Evolutionary conservation across 305 asterid genomes (phyloP), one percentile per base, ranked within the genome.

Genomic region (Rubia balearica): DNA sequence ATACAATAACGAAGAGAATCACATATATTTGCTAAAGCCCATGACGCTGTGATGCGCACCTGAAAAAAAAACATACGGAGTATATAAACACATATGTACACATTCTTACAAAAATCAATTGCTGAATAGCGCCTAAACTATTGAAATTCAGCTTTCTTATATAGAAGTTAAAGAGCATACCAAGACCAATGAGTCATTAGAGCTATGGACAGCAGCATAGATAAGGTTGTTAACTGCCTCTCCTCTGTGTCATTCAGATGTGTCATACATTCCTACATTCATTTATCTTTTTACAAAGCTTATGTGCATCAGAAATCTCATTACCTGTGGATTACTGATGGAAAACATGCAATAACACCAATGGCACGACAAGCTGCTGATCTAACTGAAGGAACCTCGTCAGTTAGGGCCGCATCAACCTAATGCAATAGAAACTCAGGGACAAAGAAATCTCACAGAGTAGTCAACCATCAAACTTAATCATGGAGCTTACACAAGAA

Each of bases 321-420:
- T 75, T 82, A 93, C 98, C 98, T 89, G 45, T 75, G 84, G 75
- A 86, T 84, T 78, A 87, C 84, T 76, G 83, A 89, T 7, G 95
- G 95, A 74, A 93, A 93, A 84, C 96, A 90, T 45, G 89, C 86
- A 79, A 93, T 86, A 67, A 90, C 89, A 68, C 98, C 98, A 84
- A 93, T 89, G 77, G 97, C 95, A 76, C 98, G 96, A 79, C 97
- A 93, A 77, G 92, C 96, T 76, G 96, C 95, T 71, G 96, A 86
- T 73, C 97, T 86, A 73, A 93, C 98, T 66, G 90, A 84, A 73
- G 98, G 90, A 76, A 82, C 85, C 72, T 81, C 90, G 74, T 92
- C 97, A 56, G 71, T 68, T 41, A 84, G 66, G 79, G 92, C 94
- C 76, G 94, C 88, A 77, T 80, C 77, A 75, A 89, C 81, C 98